A percentile compares a stretch with the other conserved stretches of the same genome.
Evolutionary conservation across 768 basidiomycete species (phyloP).

Genomic region (Coprinellus micaceus): DNA sequence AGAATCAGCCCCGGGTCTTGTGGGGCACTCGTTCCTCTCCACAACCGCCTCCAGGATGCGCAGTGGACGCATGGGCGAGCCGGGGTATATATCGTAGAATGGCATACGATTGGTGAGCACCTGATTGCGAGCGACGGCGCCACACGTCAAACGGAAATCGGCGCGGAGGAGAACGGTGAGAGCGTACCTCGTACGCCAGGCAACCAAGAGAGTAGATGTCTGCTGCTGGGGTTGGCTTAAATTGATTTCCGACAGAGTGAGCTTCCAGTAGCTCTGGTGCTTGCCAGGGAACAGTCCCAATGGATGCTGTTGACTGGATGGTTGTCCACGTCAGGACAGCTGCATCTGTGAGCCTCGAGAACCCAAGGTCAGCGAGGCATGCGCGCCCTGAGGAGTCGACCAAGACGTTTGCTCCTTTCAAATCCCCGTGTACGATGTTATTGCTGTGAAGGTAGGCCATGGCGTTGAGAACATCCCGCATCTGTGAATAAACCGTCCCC

Average conservation of each 20-base stretch:
- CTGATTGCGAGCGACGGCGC: neutral
- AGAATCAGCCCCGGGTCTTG: neutral
- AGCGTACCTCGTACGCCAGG: neutral
- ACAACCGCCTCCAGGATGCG: neutral
- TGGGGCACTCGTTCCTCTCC: neutral
- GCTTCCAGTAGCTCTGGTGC: neutral
- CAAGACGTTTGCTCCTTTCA: conserved; percentile 6
- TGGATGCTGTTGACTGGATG: neutral
- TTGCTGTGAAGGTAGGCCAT: conserved; percentile 9
- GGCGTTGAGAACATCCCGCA: conserved; percentile 8
- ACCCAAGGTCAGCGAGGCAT: neutral
- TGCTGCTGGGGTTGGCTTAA: neutral
- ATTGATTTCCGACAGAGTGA: too few relatives aligned
- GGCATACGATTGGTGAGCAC: neutral
- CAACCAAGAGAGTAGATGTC: neutral
- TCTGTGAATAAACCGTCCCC: conserved; percentile 6
- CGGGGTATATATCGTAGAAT: neutral
- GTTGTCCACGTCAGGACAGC: neutral
- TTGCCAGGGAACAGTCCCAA: too few relatives aligned
- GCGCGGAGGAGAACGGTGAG: neutral
- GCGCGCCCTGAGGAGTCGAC: neutral
- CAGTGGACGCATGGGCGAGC: too few relatives aligned
- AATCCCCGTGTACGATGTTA: conserved; percentile 11
- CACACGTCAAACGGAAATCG: neutral
- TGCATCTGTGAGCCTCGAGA: neutral